phyloP scores from a whole-genome alignment of 2,329 filamentous ascomycete species.

The Ascochyta viciae-villosae region DNA sequence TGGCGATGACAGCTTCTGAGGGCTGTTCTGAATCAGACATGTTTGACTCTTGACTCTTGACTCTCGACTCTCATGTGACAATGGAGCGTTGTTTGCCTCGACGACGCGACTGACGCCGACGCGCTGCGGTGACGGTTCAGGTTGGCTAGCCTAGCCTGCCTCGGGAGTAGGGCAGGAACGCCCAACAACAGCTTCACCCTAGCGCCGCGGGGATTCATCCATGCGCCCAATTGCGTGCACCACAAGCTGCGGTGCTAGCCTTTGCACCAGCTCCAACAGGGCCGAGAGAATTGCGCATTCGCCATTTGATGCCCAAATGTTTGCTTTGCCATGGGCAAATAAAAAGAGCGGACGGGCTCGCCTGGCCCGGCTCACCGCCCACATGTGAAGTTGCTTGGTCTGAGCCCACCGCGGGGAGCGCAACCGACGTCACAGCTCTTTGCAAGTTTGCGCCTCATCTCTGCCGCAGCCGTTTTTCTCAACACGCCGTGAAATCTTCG shows the following conservation, averaged over 20 bases:
- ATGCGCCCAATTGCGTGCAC: slow-evolving; percentile 6
- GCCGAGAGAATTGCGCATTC: slow-evolving; percentile 8
- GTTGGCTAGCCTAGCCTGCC: slow-evolving; percentile 12
- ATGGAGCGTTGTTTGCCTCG: slow-evolving; percentile 12
- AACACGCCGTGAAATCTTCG: slow-evolving; percentile 12
- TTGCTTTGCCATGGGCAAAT: slow-evolving; percentile 15
- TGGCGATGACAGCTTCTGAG: slow-evolving; percentile 48
- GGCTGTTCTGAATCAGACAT: slow-evolving; percentile 48
- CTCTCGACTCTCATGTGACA: slow-evolving; percentile 17
- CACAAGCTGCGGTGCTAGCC: background rate
- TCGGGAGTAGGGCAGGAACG: slow-evolving; percentile 17
- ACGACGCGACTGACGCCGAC: slow-evolving; percentile 12
- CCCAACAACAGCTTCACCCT: slow-evolving; percentile 15
- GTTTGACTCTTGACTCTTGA: too few species aligned
- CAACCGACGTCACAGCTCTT: slow-evolving; percentile 16
- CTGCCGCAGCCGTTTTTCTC: slow-evolving; percentile 4
- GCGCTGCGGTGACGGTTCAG: slow-evolving; percentile 9
- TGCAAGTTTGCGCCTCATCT: slow-evolving; percentile 13
- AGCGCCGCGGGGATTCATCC: slow-evolving; percentile 9
- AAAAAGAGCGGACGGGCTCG: slow-evolving; percentile 1
- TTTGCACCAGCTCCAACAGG: background rate
- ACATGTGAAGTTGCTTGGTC: slow-evolving; percentile 10
- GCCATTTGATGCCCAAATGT: slow-evolving; percentile 1
- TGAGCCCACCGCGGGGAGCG: slow-evolving; percentile 14
- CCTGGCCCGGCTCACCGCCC: slow-evolving; percentile 15